Conservation (phyloP, 208 protist genomes). For the Leishmania guyanensis region DNA sequence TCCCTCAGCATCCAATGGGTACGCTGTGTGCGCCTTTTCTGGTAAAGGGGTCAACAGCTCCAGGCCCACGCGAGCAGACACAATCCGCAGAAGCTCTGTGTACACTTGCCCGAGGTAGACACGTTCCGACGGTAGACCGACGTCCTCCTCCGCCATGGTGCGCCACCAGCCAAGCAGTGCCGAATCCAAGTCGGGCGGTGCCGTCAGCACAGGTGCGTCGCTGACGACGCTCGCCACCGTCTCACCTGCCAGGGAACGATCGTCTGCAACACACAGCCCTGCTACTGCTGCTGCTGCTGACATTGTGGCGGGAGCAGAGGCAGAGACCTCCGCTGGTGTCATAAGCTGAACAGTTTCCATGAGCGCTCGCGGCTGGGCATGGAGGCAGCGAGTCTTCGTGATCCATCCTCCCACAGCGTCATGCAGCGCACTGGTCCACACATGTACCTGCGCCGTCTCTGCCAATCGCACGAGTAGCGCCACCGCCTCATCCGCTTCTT, state of each 20-base stretch:
- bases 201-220: too few relatives aligned
- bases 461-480: conserved; percentile 1
- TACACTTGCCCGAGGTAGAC: conserved; percentile 26
- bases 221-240: neutral
- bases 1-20: neutral
- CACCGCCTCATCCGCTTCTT: neutral
- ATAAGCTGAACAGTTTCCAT: neutral
- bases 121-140: conserved; percentile 14
- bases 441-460: neutral
- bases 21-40: neutral
- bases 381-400: conserved; percentile 15
- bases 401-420: conserved; percentile 10
- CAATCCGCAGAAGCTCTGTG: conserved; percentile 15
- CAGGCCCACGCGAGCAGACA: neutral
- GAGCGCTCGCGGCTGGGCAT: conserved; percentile 2
- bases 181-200: neutral
- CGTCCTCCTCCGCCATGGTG: conserved; percentile 14
- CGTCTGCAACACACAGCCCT: neutral
- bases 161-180: conserved; percentile 30
- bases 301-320: neutral
- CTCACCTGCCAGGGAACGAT: neutral
- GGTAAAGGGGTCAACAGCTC: neutral
- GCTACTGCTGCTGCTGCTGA: neutral
- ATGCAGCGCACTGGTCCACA: conserved; percentile 18
- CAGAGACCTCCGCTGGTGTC: neutral